Percentiles rank a stretch among this genome's conserved stretches.
phyloP scores from a whole-genome alignment of 192 early-diverging fungal species.

The Pilobolus umbonatus region DNA sequence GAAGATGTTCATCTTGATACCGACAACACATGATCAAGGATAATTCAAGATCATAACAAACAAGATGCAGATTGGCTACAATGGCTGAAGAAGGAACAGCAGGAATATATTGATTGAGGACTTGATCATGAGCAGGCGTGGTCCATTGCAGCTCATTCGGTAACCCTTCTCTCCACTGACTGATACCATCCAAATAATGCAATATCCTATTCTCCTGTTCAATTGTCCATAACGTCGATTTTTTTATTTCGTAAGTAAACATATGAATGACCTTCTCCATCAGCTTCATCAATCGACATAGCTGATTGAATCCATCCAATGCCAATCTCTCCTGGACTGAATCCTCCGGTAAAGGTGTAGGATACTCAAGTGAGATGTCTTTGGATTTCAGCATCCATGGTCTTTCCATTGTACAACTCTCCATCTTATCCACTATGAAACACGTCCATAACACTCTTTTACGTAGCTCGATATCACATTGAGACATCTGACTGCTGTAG shows the following conservation, averaged over 20 bases:
- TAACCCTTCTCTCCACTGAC: constrained; percentile 18
- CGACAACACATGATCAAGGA: constrained; percentile 23
- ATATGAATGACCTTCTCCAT: constrained; percentile 22
- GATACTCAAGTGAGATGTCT: constrained; percentile 23
- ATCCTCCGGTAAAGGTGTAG: constrained; percentile 27
- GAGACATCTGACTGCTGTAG: constrained; percentile 31
- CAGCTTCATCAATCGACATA: constrained; percentile 26
- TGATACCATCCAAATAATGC: constrained; percentile 19
- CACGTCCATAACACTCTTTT: constrained; percentile 35
- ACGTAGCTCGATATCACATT: constrained; percentile 33
- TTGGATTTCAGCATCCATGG: constrained; percentile 24
- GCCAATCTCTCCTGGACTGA: constrained; percentile 18
- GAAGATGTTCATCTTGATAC: constrained; percentile 17
- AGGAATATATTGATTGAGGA: background rate
- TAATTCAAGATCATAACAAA: constrained; percentile 27
- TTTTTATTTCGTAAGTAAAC: constrained; percentile 13
- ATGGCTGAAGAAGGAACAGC: constrained; percentile 16
- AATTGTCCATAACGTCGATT: constrained; percentile 12
- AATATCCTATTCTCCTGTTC: constrained; percentile 16
- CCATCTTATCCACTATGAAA: constrained; percentile 32
- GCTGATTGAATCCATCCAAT: constrained; percentile 27
- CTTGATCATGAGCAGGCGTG: constrained; percentile 1
- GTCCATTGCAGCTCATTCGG: constrained; percentile 21
- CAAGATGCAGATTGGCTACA: constrained; percentile 26
- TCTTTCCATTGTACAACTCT: constrained; percentile 26